A percentile compares a stretch with the other conserved stretches of the same genome.
Evolutionary conservation across 1,139 yeast species (phyloP).

Genomic region (Suhomyces terraborum): DNA sequence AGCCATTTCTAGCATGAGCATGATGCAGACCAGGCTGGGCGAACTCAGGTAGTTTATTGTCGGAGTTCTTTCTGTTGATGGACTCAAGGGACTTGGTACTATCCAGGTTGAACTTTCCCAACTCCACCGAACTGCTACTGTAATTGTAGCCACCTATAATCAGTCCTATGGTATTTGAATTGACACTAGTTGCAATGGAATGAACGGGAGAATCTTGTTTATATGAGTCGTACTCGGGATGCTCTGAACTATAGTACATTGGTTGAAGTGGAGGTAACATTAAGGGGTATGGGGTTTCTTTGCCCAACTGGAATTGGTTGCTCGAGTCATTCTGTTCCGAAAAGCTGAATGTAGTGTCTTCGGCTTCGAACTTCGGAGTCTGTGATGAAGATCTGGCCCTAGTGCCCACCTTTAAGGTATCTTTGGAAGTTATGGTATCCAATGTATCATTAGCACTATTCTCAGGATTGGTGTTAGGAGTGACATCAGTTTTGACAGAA

Average conservation of each 20-base stretch:
- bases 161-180: conserved; percentile 30
- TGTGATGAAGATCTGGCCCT: neutral
- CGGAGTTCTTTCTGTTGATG: neutral
- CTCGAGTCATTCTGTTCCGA: conserved; percentile 32
- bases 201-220: conserved; percentile 7
- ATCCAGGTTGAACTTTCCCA: conserved; percentile 12
- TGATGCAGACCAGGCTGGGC: conserved; percentile 9
- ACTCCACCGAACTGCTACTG: conserved; percentile 29
- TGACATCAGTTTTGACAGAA: too few relatives aligned
- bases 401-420: neutral
- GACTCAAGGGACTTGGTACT: conserved; percentile 6
- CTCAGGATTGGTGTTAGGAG: too few relatives aligned
- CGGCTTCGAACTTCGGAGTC: conserved; percentile 1
- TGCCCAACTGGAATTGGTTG: conserved; percentile 22
- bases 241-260: conserved; percentile 18
- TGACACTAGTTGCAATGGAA: conserved; percentile 16
- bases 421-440: too few relatives aligned
- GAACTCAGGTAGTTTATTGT: neutral
- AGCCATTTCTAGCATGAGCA: conserved; percentile 38
- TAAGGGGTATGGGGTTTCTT: conserved; percentile 2
- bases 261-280: conserved; percentile 8
- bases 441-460: too few relatives aligned
- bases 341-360: conserved; percentile 23
- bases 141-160: conserved; percentile 35
- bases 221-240: conserved; percentile 14